Percentiles rank a stretch among this genome's conserved stretches.
Evolutionary conservation across 305 asterid species (phyloP).

Genomic region (Plantago lanceolata): DNA sequence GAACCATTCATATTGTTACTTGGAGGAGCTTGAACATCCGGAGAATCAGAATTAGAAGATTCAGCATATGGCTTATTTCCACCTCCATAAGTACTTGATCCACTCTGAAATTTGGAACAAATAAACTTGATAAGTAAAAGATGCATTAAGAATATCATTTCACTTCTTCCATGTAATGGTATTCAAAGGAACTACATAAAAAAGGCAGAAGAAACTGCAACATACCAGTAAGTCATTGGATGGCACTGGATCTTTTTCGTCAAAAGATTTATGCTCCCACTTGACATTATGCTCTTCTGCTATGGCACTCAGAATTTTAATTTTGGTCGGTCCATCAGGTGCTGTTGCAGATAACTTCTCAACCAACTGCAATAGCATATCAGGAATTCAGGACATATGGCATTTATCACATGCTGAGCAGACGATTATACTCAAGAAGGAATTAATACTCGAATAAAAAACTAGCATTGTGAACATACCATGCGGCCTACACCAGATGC

Average conservation of each 20-base stretch:
- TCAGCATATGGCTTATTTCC: conserved; percentile 37
- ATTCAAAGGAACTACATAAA: conserved; percentile 12
- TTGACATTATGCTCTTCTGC: conserved; percentile 73
- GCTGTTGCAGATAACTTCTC: conserved; percentile 81
- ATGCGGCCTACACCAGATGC: conserved; percentile 83
- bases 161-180: conserved; percentile 14
- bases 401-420: conserved; percentile 10
- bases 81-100: conserved; percentile 45
- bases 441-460: conserved; percentile 4
- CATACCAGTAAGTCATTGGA: conserved; percentile 55
- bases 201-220: conserved; percentile 29
- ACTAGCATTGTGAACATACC: conserved; percentile 49
- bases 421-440: conserved; percentile 7
- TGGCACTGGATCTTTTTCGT: conserved; percentile 36
- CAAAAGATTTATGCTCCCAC: conserved; percentile 63
- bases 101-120: conserved; percentile 46
- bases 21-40: conserved; percentile 37
- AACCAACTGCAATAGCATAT: conserved; percentile 47
- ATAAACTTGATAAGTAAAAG: conserved; percentile 12
- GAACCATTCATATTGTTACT: conserved; percentile 24
- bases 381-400: conserved; percentile 11
- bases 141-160: conserved; percentile 8
- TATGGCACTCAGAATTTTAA: conserved; percentile 49
- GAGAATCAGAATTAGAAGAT: conserved; percentile 32
- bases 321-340: conserved; percentile 68